Conservation (phyloP, 768 basidiomycete species). For the Suillus clintonianus region DNA sequence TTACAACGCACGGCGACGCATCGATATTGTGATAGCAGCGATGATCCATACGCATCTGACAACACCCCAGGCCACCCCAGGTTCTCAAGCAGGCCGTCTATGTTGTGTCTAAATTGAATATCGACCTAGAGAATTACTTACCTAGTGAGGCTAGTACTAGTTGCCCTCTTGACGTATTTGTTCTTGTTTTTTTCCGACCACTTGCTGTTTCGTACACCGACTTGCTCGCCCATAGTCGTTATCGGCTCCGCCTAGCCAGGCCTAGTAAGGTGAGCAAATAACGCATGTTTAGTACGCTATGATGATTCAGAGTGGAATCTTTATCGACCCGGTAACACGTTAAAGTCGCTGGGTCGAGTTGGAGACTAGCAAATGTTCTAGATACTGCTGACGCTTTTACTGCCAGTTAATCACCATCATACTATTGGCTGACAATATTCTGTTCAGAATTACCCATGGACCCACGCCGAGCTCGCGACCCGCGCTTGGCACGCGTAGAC, state of each 20-base stretch:
- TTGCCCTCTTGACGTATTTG: neutral
- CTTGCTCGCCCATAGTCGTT: neutral
- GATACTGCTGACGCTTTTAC: constrained; percentile 83
- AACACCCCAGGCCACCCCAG: neutral
- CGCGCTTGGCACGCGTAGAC: constrained; percentile 71
- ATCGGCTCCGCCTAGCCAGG: neutral
- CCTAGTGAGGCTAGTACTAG: too few relatives aligned
- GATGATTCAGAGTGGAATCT: constrained; percentile 98
- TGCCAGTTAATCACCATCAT: constrained; percentile 10
- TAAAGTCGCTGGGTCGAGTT: constrained; percentile 56
- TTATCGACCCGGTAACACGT: constrained; percentile 55
- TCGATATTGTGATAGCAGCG: neutral
- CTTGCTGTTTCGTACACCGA: neutral
- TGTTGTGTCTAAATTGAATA: constrained; percentile 1
- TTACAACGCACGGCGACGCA: neutral
- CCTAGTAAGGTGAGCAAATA: constrained; percentile 20
- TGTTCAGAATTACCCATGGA: constrained; percentile 53
- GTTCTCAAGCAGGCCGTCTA: constrained; percentile 5
- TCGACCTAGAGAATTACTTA: neutral
- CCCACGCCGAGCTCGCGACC: constrained; percentile 78
- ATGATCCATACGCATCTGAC: neutral
- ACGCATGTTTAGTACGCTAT: constrained; percentile 15
- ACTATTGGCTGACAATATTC: constrained; percentile 15
- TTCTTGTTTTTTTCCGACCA: constrained; percentile 1
- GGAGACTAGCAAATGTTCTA: constrained; percentile 81